A percentile compares a stretch with the other conserved stretches of the same genome.
phyloP scores from a whole-genome alignment of 1,284 basidiomycete species.

The Apiotrichum mycotoxinovorans region DNA sequence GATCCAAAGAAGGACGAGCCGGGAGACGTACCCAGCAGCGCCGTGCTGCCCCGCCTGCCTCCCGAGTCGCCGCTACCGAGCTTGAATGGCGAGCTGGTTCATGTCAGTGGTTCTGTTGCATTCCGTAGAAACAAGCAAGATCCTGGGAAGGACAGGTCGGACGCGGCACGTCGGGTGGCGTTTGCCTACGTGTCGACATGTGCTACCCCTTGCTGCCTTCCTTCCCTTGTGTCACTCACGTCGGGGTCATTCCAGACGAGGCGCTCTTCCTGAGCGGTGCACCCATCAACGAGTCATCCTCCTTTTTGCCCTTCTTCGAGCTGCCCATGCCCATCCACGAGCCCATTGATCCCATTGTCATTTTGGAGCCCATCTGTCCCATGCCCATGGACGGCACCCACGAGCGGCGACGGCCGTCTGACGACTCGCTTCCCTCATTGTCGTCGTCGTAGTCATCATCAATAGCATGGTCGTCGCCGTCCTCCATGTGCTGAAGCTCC shows the following conservation, averaged over 20 bases:
- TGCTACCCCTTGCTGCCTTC: background rate
- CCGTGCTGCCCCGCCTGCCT: background rate
- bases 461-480: conserved; percentile 32
- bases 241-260: conserved; percentile 38
- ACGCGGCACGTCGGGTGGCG: background rate
- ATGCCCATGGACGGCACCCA: conserved; percentile 24
- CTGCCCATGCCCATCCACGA: conserved; percentile 36
- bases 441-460: conserved; percentile 34
- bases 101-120: no score
- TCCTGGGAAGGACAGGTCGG: background rate
- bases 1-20: conserved; percentile 3
- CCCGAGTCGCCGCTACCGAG: no score
- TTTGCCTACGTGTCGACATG: no score
- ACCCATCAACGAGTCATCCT: conserved; percentile 24
- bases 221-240: conserved; percentile 20
- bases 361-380: background rate
- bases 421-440: conserved; percentile 27
- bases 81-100: no score
- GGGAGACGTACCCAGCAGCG: background rate
- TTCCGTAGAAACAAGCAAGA: no score
- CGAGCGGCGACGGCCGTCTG: conserved; percentile 11
- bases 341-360: conserved; percentile 21
- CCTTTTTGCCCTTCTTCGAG: conserved; percentile 37
- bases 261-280: conserved; percentile 46
- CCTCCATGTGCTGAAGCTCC: conserved; percentile 15